These are phyloP conservation scores for Myxozyma mucilagina DNA, from an alignment of 805 yeast species.

Conservation along the genomic window DNA sequence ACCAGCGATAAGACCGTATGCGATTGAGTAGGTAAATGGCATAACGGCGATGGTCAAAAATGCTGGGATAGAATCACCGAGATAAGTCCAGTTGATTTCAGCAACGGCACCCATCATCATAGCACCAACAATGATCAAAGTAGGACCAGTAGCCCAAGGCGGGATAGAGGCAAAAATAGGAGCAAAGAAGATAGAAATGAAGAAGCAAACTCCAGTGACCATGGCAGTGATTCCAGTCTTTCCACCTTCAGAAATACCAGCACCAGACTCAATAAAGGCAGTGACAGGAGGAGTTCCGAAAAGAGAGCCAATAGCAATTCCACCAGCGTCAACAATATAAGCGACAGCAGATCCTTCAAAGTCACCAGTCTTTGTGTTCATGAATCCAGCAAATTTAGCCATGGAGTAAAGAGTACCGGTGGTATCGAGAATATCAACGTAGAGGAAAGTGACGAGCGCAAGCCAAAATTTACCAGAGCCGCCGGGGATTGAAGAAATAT, in stretches of 20 bases:
- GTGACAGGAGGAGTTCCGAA: constrained; percentile 34
- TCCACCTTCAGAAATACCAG: constrained; percentile 35
- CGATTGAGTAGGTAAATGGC: constrained; percentile 34
- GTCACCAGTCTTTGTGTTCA: constrained; percentile 30
- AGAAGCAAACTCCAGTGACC: constrained; percentile 32
- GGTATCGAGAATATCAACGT: constrained; percentile 33
- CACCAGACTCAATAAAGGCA: constrained; percentile 33
- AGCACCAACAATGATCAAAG: constrained; percentile 31
- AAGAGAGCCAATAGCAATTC: constrained; percentile 31
- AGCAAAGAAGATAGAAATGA: constrained; percentile 32
- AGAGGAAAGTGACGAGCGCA: constrained; percentile 33
- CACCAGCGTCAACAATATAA: constrained; percentile 31
- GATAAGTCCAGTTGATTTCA: constrained; percentile 31
- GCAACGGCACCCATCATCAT: constrained; percentile 33
- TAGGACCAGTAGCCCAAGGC: constrained; percentile 35
- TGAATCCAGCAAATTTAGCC: constrained; percentile 32
- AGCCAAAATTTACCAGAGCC: constrained; percentile 31
- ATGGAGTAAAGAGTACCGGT: constrained; percentile 34
- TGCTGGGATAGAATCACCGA: constrained; percentile 33
- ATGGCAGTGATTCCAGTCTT: constrained; percentile 31
- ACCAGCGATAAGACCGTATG: constrained; percentile 34
- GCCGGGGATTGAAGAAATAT: constrained; percentile 26
- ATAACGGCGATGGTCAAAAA: constrained; percentile 33
- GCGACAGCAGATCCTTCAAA: constrained; percentile 34
- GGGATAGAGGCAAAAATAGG: constrained; percentile 35